Conservation (phyloP, 176 grass and related monocot genomes). For the Hyparrhenia diplandra region DNA sequence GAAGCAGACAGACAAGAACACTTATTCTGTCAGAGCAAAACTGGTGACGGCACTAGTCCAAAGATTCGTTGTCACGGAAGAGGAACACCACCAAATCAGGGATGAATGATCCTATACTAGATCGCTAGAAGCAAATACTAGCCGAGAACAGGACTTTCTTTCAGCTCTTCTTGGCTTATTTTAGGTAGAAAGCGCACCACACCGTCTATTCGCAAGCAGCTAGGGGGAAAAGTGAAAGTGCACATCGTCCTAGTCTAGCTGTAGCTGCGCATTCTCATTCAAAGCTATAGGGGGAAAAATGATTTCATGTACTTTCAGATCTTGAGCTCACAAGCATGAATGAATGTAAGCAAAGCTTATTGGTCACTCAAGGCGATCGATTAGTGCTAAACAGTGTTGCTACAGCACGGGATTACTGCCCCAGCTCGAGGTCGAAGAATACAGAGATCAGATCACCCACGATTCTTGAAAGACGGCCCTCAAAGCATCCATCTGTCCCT, state of each 20-base stretch:
- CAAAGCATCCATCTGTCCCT: neutral
- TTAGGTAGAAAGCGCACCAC: constrained; percentile 19
- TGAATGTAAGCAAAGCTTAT: no score
- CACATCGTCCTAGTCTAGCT: neutral
- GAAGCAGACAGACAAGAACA: constrained; percentile 20
- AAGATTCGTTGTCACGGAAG: constrained; percentile 41
- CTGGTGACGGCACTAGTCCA: constrained; percentile 14
- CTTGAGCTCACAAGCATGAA: neutral
- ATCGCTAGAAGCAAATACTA: neutral
- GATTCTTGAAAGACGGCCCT: neutral
- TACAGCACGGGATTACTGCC: neutral
- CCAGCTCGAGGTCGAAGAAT: neutral
- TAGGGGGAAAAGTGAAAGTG: neutral
- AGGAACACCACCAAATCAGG: constrained; percentile 22
- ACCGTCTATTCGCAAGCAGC: neutral
- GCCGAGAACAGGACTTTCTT: constrained; percentile 6
- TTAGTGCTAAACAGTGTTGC: neutral
- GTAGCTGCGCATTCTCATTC: neutral
- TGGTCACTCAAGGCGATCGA: neutral
- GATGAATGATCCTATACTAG: constrained; percentile 14
- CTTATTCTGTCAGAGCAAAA: constrained; percentile 31
- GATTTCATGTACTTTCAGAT: neutral
- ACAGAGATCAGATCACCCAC: neutral
- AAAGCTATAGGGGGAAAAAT: neutral
- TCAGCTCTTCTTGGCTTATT: neutral